These are phyloP conservation scores for Papilionanthe hybrid DNA, from an alignment of 116 monocot genomes.

Conservation along the genomic window DNA sequence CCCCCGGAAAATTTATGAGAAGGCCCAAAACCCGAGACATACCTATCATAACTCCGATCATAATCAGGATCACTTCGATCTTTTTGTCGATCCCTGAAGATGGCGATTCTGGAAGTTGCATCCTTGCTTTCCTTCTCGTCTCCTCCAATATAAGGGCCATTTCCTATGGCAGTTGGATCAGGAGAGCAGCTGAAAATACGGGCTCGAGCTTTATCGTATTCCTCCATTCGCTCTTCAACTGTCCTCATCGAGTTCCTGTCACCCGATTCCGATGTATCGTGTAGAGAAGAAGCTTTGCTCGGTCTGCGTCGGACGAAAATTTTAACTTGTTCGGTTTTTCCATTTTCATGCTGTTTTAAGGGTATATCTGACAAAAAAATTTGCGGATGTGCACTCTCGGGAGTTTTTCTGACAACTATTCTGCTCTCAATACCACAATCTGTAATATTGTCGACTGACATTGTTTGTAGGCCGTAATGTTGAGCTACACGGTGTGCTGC, in stretches of 20 bases:
- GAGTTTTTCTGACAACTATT: constrained; percentile 68
- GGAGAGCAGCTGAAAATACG: constrained; percentile 31
- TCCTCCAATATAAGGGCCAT: background rate
- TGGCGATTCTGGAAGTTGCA: constrained; percentile 44
- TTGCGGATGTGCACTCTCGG: constrained; percentile 51
- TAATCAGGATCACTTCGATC: constrained; percentile 82
- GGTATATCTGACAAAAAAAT: constrained; percentile 68
- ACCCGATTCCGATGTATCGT: constrained; percentile 4
- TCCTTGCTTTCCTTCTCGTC: constrained; percentile 16
- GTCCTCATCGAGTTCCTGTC: constrained; percentile 6
- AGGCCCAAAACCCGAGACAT: constrained; percentile 11
- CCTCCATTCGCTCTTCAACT: constrained; percentile 36
- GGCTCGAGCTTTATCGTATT: constrained; percentile 46
- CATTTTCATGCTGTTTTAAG: constrained; percentile 42
- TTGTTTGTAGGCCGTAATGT: constrained; percentile 82
- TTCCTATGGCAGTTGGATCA: constrained; percentile 20
- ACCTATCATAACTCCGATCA: constrained; percentile 76
- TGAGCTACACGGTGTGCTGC: constrained; percentile 96
- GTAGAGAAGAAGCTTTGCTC: constrained; percentile 11
- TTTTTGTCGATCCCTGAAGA: constrained; percentile 74
- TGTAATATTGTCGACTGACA: constrained; percentile 40
- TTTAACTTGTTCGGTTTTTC: constrained; percentile 24
- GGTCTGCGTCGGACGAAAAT: constrained; percentile 30
- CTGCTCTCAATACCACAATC: constrained; percentile 52
- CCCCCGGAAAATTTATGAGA: constrained; percentile 11